Base-by-base conservation (phyloP, 2,329 filamentous ascomycete species). In the Epichloe sibirici region DNA sequence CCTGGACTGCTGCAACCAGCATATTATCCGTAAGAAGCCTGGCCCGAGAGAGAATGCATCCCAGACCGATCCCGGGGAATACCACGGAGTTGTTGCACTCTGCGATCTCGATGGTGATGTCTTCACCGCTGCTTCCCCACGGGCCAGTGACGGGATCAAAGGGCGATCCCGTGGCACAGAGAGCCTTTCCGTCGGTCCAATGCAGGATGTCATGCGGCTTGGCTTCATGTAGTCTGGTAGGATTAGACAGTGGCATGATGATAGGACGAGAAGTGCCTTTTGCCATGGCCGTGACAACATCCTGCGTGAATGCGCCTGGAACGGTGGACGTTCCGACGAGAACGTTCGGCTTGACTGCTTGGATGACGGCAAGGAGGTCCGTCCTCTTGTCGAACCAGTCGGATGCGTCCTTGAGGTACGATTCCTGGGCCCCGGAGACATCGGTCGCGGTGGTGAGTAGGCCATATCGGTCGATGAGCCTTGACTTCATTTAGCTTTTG, bases 21-120 rank as follows among this genome's bases (percentile, higher is more conserved):
- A 95, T 90, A 56, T 80, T 78, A 56, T 90, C 83, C 0, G 85
- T 86, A 31, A 95, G 69, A 0, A 82, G 74, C 12, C 71, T 75
- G 3, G 85, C 75, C 13, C 87, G 81, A 28, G 76, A 83, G 1
- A 95, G 77, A 0, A 95, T 79, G 7, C 79, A 79, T 11, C 88
- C 90, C 1, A 95, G 81, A 0, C 88, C 89, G 54, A 95, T 91
- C 0, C 88, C 88, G 0, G 89, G 89, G 66, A 94, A 95, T 15
- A 85, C 85, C 37, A 87, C 86, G 1, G 82, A 86, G 69, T 95
- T 95, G 70, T 95, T 95, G 70, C 90, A 95, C 67, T 95, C 89
- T 25, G 88, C 88, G 62, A 77, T 63, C 31, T 74, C 68, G 53
- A 77, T 71, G 56, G 67, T 65, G 1, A 74, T 54, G 7, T 77